phyloP scores from a whole-genome alignment of 1,139 yeast species.

The Yamadazyma atmosphaerica region DNA sequence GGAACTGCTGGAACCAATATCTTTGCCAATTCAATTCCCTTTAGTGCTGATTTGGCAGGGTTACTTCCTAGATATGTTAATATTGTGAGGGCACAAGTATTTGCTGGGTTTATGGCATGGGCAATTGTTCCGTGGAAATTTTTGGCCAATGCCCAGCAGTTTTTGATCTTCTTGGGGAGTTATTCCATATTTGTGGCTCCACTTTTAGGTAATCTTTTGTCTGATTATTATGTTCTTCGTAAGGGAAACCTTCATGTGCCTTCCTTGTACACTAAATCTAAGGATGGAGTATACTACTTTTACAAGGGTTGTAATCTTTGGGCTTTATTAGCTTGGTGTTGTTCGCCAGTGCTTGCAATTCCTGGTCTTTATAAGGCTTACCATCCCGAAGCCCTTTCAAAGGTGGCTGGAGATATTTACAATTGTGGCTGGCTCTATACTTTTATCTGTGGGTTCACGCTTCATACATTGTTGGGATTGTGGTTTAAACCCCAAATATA shows the following conservation, averaged over 20 bases:
- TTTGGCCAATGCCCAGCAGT: slow-evolving; percentile 15
- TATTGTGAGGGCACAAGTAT: slow-evolving; percentile 16
- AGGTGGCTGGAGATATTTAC: slow-evolving; percentile 15
- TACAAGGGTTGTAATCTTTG: slow-evolving; percentile 17
- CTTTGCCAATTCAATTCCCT: slow-evolving; percentile 19
- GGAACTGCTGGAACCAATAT: slow-evolving; percentile 19
- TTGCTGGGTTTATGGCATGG: slow-evolving; percentile 16
- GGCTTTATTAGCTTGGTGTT: slow-evolving; percentile 17
- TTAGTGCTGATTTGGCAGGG: slow-evolving; percentile 17
- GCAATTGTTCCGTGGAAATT: slow-evolving; percentile 19
- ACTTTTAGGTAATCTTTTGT: slow-evolving; percentile 15
- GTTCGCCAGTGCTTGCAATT: slow-evolving; percentile 15
- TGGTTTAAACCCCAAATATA: slow-evolving; percentile 15
- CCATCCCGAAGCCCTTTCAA: slow-evolving; percentile 13
- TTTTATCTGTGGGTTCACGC: slow-evolving; percentile 14
- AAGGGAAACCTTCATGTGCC: slow-evolving; percentile 18
- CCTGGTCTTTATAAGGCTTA: slow-evolving; percentile 17
- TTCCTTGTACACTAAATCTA: slow-evolving; percentile 14
- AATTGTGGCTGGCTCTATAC: slow-evolving; percentile 18
- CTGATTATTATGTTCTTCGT: slow-evolving; percentile 15
- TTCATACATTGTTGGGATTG: slow-evolving; percentile 13
- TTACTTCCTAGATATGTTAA: slow-evolving; percentile 17
- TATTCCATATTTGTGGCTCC: slow-evolving; percentile 18
- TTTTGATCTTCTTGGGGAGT: slow-evolving; percentile 17
- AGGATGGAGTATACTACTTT: slow-evolving; percentile 14